Percentiles rank a stretch among this genome's conserved stretches.
Evolutionary conservation across 1,284 basidiomycete genomes (phyloP).

Genomic region (Xerocomus minutiporus): DNA sequence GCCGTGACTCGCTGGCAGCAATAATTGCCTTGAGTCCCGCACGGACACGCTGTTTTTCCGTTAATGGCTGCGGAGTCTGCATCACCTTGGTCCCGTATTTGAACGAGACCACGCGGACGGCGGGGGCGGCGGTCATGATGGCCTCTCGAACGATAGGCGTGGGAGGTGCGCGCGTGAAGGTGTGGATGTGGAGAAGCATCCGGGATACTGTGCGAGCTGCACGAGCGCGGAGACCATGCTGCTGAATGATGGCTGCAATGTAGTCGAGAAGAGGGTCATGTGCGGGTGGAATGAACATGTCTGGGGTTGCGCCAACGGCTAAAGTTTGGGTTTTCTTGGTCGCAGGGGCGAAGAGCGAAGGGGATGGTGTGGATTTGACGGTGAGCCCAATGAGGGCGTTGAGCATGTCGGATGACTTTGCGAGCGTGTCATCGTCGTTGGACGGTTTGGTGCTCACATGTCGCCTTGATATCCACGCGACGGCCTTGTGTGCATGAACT

Average conservation of each 20-base stretch:
- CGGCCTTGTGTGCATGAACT: background rate
- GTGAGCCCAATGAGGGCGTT: constrained; percentile 20
- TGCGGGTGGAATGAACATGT: constrained; percentile 62
- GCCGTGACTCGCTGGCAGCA: constrained; percentile 48
- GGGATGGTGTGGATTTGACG: background rate
- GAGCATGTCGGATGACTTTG: constrained; percentile 23
- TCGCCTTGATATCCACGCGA: constrained; percentile 1
- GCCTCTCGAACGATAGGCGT: constrained; percentile 75
- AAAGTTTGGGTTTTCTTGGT: background rate
- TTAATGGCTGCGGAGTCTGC: constrained; percentile 62
- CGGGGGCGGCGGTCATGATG: constrained; percentile 48
- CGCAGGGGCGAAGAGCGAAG: background rate
- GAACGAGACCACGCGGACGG: too few relatives aligned
- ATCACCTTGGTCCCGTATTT: constrained; percentile 57
- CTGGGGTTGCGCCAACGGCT: background rate
- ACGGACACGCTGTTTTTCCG: constrained; percentile 71
- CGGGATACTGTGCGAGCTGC: constrained; percentile 57
- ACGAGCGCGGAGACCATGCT: constrained; percentile 64
- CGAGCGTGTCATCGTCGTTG: constrained; percentile 6
- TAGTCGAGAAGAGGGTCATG: constrained; percentile 75
- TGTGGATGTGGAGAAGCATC: constrained; percentile 68
- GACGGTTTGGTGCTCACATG: constrained; percentile 1
- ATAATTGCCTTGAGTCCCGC: constrained; percentile 67
- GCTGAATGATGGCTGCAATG: constrained; percentile 63
- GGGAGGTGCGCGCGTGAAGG: constrained; percentile 68